Evolutionary conservation across 495 filamentous ascomycete species (phyloP), one percentile per base, ranked within the genome.

Genomic region (Penicillium silybi): DNA sequence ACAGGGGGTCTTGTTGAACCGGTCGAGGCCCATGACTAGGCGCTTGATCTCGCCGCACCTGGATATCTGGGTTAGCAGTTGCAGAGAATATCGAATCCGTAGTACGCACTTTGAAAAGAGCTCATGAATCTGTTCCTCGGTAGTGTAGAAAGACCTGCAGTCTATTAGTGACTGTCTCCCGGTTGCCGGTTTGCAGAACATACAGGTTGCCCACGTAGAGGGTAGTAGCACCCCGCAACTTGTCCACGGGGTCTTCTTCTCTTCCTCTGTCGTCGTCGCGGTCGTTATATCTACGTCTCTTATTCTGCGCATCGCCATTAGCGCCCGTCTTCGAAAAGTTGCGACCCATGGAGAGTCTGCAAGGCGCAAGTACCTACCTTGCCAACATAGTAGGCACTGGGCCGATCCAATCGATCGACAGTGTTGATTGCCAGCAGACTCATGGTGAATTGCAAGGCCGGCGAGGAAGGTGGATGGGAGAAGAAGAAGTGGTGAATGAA

Each of bases 191-290:
- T 35, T 27, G 1, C 32, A 22, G 26, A 50, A 74, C 89, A 57
- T 78, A 95, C 90, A 98, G 77, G 67, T 98, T 98, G 44, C 93
- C 93, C 35, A 98, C 92, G 56, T 98, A 98, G 63, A 98, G 88
- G 4, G 93, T 98, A 10, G 93, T 88, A 37, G 93, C 91, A 66
- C 93, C 82, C 54, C 79, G 85, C 52, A 98, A 76, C 39, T 88
- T 86, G 48, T 95, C 88, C 26, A 84, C 81, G 7, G 79, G 71
- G 4, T 74, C 71, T 39, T 85, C 80, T 39, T 80, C 75, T 40
- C 51, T 27, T 18, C 51, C 49, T 44, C 69, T 74, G 45, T 88
- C 82, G 26, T 77, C 73, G 6, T 84, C 78, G 27, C 86, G 72
- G 37, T 73, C 66, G 43, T 78, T 76, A 61, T 78, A 80, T 59